These are phyloP conservation scores for Pichia cactophila DNA, from an alignment of 1,139 yeast genomes.

Conservation along the genomic window DNA sequence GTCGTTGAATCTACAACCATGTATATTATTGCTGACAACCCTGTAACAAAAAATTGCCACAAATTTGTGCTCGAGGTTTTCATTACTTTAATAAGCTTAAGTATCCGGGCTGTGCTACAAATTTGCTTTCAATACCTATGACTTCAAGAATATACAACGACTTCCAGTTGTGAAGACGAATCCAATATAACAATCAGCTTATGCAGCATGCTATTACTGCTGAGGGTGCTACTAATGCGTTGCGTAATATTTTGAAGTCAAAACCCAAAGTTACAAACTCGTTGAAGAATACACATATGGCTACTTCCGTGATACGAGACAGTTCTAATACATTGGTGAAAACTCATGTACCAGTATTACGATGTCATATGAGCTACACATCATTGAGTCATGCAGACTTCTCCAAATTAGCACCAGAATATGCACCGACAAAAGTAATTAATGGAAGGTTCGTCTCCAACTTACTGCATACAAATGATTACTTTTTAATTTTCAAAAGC, in stretches of 20 bases:
- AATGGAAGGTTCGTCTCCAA: neutral
- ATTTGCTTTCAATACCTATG: too few relatives aligned
- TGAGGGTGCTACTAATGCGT: neutral
- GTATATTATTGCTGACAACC: too few relatives aligned
- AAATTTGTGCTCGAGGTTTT: too few relatives aligned
- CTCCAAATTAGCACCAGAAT: neutral
- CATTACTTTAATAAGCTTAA: neutral
- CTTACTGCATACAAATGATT: slow-evolving; percentile 7
- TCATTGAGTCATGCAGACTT: slow-evolving; percentile 3
- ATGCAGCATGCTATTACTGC: neutral
- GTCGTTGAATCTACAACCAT: too few relatives aligned
- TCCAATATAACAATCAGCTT: neutral
- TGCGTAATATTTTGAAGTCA: neutral
- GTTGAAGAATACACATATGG: neutral
- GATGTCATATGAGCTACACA: slow-evolving; percentile 1
- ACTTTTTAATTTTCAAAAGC: slow-evolving; percentile 10
- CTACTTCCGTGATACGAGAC: neutral
- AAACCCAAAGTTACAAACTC: neutral
- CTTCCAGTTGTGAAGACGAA: neutral
- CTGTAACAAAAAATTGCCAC: neutral
- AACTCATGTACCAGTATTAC: slow-evolving; percentile 2
- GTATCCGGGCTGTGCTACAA: neutral
- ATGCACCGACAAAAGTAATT: neutral
- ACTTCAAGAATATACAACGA: neutral
- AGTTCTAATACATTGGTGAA: neutral